Evolutionary conservation across 2,329 filamentous ascomycete species (phyloP).

Genomic region (Emergomyces orientalis): DNA sequence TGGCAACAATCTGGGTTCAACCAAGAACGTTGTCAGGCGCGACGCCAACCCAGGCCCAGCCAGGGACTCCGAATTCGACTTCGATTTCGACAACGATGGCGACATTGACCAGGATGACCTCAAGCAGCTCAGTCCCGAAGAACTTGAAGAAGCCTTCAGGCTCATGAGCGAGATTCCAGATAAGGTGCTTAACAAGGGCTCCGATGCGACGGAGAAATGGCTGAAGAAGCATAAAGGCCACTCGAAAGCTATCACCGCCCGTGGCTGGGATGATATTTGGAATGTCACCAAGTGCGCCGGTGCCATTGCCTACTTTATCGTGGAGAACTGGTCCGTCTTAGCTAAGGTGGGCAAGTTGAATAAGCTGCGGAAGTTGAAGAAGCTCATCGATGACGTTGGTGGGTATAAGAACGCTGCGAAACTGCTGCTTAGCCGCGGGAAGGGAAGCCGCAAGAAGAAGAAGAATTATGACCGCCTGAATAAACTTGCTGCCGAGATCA

Average conservation of each 20-base stretch:
- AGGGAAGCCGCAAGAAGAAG: background rate
- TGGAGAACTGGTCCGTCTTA: background rate
- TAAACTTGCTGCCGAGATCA: background rate
- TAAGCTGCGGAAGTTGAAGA: background rate
- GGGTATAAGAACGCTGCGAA: background rate
- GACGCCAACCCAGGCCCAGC: background rate
- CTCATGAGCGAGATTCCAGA: slow-evolving; percentile 1
- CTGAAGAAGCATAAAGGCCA: background rate
- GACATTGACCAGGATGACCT: background rate
- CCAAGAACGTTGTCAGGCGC: background rate
- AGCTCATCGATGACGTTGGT: background rate
- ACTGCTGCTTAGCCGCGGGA: background rate
- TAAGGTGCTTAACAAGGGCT: background rate
- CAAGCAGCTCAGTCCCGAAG: background rate
- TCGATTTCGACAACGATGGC: background rate
- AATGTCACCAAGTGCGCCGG: background rate
- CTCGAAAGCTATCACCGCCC: background rate
- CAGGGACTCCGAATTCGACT: background rate
- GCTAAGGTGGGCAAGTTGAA: background rate
- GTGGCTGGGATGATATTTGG: background rate
- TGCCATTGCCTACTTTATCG: background rate
- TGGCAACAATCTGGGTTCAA: slow-evolving; percentile 2
- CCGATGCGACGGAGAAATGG: slow-evolving; percentile 1
- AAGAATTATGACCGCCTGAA: background rate
- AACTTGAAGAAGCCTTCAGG: background rate